Base-by-base conservation (phyloP, 2,329 filamentous ascomycete species). In the Pseudomassariella vexata region DNA sequence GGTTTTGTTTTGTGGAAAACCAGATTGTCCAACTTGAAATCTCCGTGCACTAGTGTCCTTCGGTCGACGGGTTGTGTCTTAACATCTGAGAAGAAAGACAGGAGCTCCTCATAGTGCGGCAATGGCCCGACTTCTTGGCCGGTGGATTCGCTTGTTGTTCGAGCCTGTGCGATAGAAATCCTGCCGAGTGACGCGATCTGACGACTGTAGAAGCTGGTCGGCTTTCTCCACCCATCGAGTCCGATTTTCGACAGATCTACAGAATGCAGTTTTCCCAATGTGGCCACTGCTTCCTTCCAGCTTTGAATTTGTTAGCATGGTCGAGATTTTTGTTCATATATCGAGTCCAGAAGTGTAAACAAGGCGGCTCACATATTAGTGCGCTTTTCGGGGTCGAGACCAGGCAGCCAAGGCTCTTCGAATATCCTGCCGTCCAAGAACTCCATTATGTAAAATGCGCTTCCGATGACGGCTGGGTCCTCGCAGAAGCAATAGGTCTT, bases 391-490 rank as follows among this genome's bases (percentile, higher is more conserved):
- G 81, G 60, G 19, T 69, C 69, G 10, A 89, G 79, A 9, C 66
- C 81, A 3, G 87, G 87, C 53, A 95, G 79, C 14, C 79, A 66
- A 28, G 86, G 82, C 58, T 95, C 86, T 50, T 88, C 84, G 48
- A 95, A 86, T 59, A 94, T 92, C 48, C 89, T 79, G n/a, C 89
- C 89, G 51, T 94, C 84, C 38, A 95, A 69, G 53, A 90, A 95
- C 57, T 87, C 81, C 89, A 95, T 95, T 51, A 95, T 82, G 62
- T 95, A 95, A 59, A 95, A 95, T 4, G 86, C 74, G 8, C 87
- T 95, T 31, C 87, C 89, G 40, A 95, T 70, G 21, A 95, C 68
- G 35, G 60, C 65, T 28, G 69, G 65, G 59, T 95, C 88, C 57
- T 90, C 82, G 60, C 89, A 95, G n/a, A 95, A 71, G 49, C 81